These are phyloP conservation scores for Evansstolkia leycettana DNA, from an alignment of 495 filamentous ascomycete species.

Conservation along the genomic window DNA sequence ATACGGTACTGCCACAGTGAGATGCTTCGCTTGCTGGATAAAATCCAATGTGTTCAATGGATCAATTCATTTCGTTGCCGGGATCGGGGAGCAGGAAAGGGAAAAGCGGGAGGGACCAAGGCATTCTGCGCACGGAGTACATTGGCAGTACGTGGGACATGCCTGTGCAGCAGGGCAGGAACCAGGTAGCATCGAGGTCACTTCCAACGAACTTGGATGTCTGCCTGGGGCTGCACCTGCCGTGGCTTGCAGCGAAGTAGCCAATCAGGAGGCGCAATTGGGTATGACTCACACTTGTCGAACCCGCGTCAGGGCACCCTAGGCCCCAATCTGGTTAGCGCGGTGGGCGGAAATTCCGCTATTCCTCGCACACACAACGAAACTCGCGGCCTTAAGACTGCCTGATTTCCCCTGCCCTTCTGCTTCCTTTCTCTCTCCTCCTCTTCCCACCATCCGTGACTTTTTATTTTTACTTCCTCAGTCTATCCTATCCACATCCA, in stretches of 20 bases:
- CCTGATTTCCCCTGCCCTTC: slow-evolving; percentile 5
- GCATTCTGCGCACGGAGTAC: no score
- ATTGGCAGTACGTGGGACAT: no score
- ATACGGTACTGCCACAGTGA: no score
- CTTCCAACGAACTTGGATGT: no score
- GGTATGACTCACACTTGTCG: slow-evolving; percentile 33
- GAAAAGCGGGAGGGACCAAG: no score
- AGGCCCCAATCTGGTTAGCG: slow-evolving; percentile 12
- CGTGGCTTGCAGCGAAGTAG: background rate
- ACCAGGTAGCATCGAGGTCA: no score
- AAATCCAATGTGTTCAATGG: no score
- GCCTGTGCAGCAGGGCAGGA: no score
- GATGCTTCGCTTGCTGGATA: no score
- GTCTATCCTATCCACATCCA: slow-evolving; percentile 1
- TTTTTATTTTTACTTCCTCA: no score
- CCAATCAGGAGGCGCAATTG: slow-evolving; percentile 12
- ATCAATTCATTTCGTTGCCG: no score
- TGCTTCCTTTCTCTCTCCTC: slow-evolving; percentile 9
- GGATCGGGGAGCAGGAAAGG: no score
- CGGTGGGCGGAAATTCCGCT: slow-evolving; percentile 12
- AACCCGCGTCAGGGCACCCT: slow-evolving; percentile 8
- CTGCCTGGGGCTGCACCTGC: slow-evolving; percentile 8
- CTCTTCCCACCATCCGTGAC: slow-evolving; percentile 13
- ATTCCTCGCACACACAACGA: background rate
- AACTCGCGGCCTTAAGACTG: slow-evolving; percentile 5